Conservation (phyloP, 2,329 filamentous ascomycete species). For the Pseudocercospora fuligena region DNA sequence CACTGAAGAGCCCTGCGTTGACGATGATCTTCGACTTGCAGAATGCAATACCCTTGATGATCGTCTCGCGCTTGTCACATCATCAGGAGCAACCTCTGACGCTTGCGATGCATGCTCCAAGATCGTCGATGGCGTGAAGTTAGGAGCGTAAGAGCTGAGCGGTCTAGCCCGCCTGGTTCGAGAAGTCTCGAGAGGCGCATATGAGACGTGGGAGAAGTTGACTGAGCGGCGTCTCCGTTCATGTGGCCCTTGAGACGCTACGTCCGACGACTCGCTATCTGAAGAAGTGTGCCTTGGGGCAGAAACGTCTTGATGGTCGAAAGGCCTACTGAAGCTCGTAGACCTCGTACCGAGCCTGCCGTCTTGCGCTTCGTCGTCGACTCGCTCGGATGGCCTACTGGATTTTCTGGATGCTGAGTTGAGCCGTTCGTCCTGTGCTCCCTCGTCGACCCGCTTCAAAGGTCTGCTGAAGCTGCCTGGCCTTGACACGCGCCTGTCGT, state of each 20-base stretch:
- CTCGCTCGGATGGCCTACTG: neutral
- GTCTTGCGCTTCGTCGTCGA: neutral
- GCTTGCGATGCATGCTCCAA: neutral
- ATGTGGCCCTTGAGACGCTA: neutral
- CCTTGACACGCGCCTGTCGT: neutral
- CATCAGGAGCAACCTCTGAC: neutral
- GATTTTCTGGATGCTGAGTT: neutral
- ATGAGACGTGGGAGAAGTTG: slow-evolving; percentile 8
- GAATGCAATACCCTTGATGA: neutral
- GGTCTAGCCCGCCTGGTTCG: neutral
- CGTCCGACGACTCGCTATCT: neutral
- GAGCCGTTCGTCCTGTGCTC: neutral
- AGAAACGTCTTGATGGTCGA: neutral
- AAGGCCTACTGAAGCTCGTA: neutral
- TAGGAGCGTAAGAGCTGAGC: slow-evolving; percentile 1
- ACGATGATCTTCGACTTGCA: neutral
- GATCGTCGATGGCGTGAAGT: neutral
- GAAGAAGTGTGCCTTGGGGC: neutral
- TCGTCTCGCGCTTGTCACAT: neutral
- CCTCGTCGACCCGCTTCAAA: neutral
- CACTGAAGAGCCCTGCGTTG: neutral
- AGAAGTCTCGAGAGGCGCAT: neutral
- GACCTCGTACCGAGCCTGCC: neutral
- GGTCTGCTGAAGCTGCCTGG: neutral
- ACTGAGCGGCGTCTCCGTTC: neutral